These are phyloP conservation scores for Rhodomyrtus psidioides DNA, from an alignment of 441 rosid species.

Conservation along the genomic window DNA sequence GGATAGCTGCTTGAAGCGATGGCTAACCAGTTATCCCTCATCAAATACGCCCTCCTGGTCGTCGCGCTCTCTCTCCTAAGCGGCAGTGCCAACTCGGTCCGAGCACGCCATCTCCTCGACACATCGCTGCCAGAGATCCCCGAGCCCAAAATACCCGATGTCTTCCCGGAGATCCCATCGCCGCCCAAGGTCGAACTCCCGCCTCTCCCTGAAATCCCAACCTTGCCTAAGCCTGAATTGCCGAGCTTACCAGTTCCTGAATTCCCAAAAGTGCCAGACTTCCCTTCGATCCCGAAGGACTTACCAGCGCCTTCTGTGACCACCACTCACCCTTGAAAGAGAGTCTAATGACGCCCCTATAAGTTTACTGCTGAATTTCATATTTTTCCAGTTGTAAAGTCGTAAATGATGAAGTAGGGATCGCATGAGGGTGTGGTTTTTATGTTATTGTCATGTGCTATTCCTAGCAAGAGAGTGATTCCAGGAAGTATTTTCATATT, in stretches of 20 bases:
- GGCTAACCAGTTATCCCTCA: not conserved
- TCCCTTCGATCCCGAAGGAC: conserved; percentile 14
- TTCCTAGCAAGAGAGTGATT: not conserved
- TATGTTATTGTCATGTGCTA: not conserved
- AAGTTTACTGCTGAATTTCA: not conserved
- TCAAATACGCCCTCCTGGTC: not conserved
- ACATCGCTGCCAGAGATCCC: not conserved
- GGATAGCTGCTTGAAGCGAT: not conserved
- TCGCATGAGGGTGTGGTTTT: no score
- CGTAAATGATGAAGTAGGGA: not conserved
- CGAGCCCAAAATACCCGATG: not conserved
- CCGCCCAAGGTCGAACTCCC: not conserved
- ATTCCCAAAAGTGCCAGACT: conserved; percentile 12
- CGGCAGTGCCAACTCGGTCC: not conserved
- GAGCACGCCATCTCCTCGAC: not conserved
- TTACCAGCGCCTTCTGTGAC: conserved; percentile 8
- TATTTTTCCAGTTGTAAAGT: not conserved
- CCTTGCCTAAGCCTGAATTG: not conserved
- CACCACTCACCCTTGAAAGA: not conserved
- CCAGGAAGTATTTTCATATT: not conserved
- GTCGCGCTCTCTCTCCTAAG: not conserved
- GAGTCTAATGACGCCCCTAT: not conserved
- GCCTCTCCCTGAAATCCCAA: not conserved
- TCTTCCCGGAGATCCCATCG: not conserved
- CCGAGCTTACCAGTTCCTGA: conserved; percentile 10